Base-by-base conservation (phyloP, 1,284 basidiomycete genomes). In the Mycena citricolor region DNA sequence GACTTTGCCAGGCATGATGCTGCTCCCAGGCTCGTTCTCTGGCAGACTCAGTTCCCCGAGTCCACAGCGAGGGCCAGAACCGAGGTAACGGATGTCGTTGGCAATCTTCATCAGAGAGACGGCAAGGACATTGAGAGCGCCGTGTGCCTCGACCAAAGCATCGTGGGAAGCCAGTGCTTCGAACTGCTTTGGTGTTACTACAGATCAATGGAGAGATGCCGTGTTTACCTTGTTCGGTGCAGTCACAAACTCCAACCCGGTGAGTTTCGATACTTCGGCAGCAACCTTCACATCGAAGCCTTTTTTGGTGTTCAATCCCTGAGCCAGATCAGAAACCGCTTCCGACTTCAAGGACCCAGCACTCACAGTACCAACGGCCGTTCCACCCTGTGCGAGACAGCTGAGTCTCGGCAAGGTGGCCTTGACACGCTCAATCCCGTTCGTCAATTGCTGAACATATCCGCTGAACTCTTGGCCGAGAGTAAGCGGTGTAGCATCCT, bases 1-100 rank as follows among this genome's bases (percentile, higher is more conserved):
- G 48, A 99, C 97, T 72, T 99, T 99, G 54, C 97, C 97, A 16
- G 97, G 97, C 97, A 99, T 99, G 73, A 99, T 99, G 51, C 93
- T 97, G 61, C 92, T 97, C 48, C 97, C 97, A 32, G 97, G 97
- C 70, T 99, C 97, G 67, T 99, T 99, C 73, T 99, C 97, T 16
- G 97, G 97, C 47, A 99, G 71, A 59, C 79, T 83, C 39, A 99
- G 74, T 71, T 99, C 97, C 25, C 97, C 97, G 35, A 99, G 78
- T 51, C 97, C 97, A 62, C 97, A 99, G 41, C 97, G 88, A 52
- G 97, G 97, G 44, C 97, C 97, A 40, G 95, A 98, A 24, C 87
- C 97, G 54, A 99, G 86, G 78, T 90, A 99, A 36, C 97, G 86
- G 62, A 99, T 97, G 64, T 99, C 97, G 67, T 99, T 99, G 45